Conservation (phyloP, 2,329 filamentous ascomycete species). For the Berkeleyomyces rouxiae region DNA sequence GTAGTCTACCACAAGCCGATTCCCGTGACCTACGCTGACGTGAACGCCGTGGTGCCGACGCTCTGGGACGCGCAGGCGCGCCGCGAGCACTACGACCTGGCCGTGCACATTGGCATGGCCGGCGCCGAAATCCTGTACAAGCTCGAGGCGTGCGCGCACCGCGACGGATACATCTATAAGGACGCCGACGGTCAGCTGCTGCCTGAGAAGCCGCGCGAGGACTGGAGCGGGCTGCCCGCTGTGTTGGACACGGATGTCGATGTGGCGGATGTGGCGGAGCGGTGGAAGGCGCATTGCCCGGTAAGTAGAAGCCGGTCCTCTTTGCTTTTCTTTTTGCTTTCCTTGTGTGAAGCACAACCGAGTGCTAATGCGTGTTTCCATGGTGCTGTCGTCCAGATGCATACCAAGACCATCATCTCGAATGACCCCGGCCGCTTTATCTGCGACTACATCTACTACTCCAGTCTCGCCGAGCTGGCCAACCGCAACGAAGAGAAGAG, state of each 20-base stretch:
- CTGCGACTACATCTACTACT: conserved; percentile 67
- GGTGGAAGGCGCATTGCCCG: conserved; percentile 32
- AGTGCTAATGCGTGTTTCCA: not conserved
- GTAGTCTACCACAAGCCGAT: conserved; percentile 49
- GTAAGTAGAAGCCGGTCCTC: not conserved
- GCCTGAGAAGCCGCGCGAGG: conserved; percentile 31
- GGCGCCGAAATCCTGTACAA: conserved; percentile 46
- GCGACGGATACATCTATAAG: conserved; percentile 51
- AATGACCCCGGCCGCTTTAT: conserved; percentile 56
- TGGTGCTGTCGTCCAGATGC: conserved; percentile 18
- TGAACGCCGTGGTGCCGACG: conserved; percentile 44
- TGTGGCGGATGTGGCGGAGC: conserved; percentile 35
- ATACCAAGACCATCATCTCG: conserved; percentile 39
- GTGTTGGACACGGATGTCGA: conserved; percentile 42
- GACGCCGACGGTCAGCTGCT: conserved; percentile 52
- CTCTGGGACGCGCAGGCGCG: conserved; percentile 34
- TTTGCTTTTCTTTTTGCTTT: not conserved
- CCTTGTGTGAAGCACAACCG: not conserved
- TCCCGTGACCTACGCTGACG: conserved; percentile 52
- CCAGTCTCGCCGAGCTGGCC: conserved; percentile 42
- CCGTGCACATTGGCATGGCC: conserved; percentile 71
- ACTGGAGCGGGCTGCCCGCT: conserved; percentile 37
- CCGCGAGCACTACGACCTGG: conserved; percentile 37
- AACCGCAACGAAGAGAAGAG: conserved; percentile 30
- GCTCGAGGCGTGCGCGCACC: conserved; percentile 53